Evolutionary conservation across 768 basidiomycete genomes (phyloP).

Genomic region (Termitomyces sp.): DNA sequence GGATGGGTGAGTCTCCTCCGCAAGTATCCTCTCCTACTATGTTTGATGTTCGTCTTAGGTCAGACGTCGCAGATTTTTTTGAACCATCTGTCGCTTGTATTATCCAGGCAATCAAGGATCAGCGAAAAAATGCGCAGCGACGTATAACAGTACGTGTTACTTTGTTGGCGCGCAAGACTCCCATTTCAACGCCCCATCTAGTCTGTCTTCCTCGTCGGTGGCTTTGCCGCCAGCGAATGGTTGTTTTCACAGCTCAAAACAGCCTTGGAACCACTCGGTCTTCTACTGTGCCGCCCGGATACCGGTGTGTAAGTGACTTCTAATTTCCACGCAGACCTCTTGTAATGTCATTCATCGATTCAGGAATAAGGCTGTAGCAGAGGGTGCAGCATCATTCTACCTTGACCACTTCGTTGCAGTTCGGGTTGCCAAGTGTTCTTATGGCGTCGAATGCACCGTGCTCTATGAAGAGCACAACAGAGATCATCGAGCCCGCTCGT

Average conservation of each 20-base stretch:
- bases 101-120: constrained; percentile 1
- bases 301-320: constrained; percentile 43
- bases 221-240: constrained; percentile 57
- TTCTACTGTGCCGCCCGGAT: constrained; percentile 47
- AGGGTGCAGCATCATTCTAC: constrained; percentile 26
- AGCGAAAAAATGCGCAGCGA: not conserved
- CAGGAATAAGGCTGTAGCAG: constrained; percentile 30
- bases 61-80: not conserved
- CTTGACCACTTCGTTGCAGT: constrained; percentile 22
- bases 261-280: constrained; percentile 31
- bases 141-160: not conserved
- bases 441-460: constrained; percentile 15
- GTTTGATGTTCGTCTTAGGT: not conserved
- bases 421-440: constrained; percentile 23
- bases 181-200: constrained; percentile 8
- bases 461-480: constrained; percentile 11
- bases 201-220: constrained; percentile 52
- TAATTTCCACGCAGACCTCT: not conserved
- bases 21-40: not conserved
- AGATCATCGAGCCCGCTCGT: constrained; percentile 19
- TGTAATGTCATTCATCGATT: not conserved
- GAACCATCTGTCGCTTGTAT: not conserved
- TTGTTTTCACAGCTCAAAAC: constrained; percentile 41
- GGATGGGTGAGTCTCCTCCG: not conserved
- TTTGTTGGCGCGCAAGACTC: not conserved